These are phyloP conservation scores for Xylariaceae sp. DNA, from an alignment of 2,329 filamentous ascomycete genomes.

Conservation along the genomic window DNA sequence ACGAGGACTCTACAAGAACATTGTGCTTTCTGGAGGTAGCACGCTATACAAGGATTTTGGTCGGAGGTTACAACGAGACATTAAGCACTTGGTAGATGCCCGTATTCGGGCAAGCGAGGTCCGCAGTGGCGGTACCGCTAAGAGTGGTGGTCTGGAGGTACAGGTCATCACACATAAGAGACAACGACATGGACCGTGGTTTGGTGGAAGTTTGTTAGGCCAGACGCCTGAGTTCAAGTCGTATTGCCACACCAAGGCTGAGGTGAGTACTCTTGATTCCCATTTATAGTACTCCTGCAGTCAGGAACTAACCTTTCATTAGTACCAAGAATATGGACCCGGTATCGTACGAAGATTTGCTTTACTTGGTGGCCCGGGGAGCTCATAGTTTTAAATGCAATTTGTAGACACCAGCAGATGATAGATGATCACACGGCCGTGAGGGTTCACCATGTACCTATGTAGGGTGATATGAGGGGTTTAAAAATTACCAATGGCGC, in stretches of 20 bases:
- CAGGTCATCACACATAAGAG: slow-evolving; percentile 98
- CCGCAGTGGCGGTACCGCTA: slow-evolving; percentile 81
- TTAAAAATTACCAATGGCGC: slow-evolving; percentile 8
- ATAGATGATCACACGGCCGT: neutral
- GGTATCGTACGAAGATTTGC: slow-evolving; percentile 96
- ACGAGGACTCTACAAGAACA: slow-evolving; percentile 98
- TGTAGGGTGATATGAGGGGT: neutral
- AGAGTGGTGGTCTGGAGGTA: slow-evolving; percentile 92
- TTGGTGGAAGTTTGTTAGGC: slow-evolving; percentile 92
- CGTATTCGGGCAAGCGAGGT: slow-evolving; percentile 92
- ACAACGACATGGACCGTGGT: slow-evolving; percentile 97
- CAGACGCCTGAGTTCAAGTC: slow-evolving; percentile 98
- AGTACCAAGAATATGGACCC: slow-evolving; percentile 95
- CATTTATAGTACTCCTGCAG: neutral
- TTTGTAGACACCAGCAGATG: neutral
- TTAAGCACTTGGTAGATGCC: slow-evolving; percentile 92
- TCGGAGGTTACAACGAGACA: slow-evolving; percentile 92
- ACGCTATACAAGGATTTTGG: slow-evolving; percentile 99
- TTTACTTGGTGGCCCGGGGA: slow-evolving; percentile 88
- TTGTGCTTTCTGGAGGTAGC: slow-evolving; percentile 94
- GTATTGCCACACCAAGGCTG: slow-evolving; percentile 94
- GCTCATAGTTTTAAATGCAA: slow-evolving; percentile 58
- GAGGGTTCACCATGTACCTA: neutral
- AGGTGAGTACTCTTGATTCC: slow-evolving; percentile 53
- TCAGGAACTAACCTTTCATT: slow-evolving; percentile 26